Conservation (phyloP, 306 rosid species). For the Arachis hypogaea region DNA sequence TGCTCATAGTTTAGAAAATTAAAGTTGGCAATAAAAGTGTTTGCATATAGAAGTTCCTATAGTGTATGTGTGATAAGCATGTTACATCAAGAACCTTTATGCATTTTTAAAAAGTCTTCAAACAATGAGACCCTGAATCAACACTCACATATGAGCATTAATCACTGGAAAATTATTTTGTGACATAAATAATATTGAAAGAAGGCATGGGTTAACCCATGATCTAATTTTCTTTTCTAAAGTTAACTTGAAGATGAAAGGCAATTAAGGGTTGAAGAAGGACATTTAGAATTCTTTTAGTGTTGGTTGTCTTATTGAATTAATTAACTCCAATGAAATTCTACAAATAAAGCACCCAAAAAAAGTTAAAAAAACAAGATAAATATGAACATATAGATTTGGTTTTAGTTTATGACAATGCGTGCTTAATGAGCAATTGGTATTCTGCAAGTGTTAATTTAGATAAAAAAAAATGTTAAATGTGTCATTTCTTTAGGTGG, state of each 20-base stretch:
- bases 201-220: slow-evolving; percentile 1
- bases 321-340: neutral
- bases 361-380: no score
- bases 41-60: slow-evolving; percentile 10
- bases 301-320: neutral
- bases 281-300: neutral
- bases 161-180: neutral
- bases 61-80: neutral
- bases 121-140: slow-evolving; percentile 1
- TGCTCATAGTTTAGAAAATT: neutral
- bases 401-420: no score
- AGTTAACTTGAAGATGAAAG: slow-evolving; percentile 29
- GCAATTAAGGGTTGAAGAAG: neutral
- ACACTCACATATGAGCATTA: slow-evolving; percentile 1
- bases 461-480: no score
- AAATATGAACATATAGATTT: no score
- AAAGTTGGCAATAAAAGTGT: slow-evolving; percentile 27
- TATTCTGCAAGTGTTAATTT: no score
- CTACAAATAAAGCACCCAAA: no score
- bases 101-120: slow-evolving; percentile 2
- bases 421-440: no score
- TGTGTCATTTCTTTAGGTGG: no score
- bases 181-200: slow-evolving; percentile 11
- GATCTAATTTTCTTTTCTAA: slow-evolving; percentile 27
- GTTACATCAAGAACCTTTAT: neutral